Conservation (phyloP, 2,329 filamentous ascomycete genomes). For the Penicillium psychrosexuale region DNA sequence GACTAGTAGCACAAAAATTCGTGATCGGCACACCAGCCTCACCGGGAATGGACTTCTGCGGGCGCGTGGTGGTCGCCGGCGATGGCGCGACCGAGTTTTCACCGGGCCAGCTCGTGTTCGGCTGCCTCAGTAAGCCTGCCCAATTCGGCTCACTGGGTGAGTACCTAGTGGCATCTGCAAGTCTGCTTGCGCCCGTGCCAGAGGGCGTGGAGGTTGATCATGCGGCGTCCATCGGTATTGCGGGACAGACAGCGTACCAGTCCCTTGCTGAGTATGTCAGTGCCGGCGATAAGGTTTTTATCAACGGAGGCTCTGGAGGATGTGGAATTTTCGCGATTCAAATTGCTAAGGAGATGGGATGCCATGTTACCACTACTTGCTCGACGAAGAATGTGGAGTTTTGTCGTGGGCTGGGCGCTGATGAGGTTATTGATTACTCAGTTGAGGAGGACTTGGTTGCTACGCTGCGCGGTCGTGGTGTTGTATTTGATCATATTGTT, state of each 20-base stretch:
- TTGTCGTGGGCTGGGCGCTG: slow-evolving; percentile 57
- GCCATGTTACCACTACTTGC: slow-evolving; percentile 56
- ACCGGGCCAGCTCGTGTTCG: slow-evolving; percentile 48
- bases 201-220: slow-evolving; percentile 41
- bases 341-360: slow-evolving; percentile 58
- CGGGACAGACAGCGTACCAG: slow-evolving; percentile 48
- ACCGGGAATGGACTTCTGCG: slow-evolving; percentile 49
- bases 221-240: slow-evolving; percentile 41
- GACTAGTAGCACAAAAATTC: slow-evolving; percentile 39
- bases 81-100: slow-evolving; percentile 27
- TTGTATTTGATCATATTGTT: slow-evolving; percentile 52
- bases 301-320: slow-evolving; percentile 64
- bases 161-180: slow-evolving; percentile 38
- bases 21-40: slow-evolving; percentile 39
- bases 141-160: slow-evolving; percentile 45
- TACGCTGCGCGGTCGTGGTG: slow-evolving; percentile 46
- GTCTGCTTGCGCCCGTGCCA: slow-evolving; percentile 41
- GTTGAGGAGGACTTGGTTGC: slow-evolving; percentile 45
- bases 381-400: slow-evolving; percentile 55
- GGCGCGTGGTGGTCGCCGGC: slow-evolving; percentile 38
- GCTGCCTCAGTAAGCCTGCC: slow-evolving; percentile 29
- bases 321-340: slow-evolving; percentile 59
- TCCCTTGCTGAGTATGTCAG: slow-evolving; percentile 44
- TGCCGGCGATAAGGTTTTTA: slow-evolving; percentile 54
- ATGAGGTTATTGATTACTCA: slow-evolving; percentile 60